A percentile compares a stretch with the other conserved stretches of the same genome.
Conservation (phyloP, 1,284 basidiomycete genomes). For the Apiotrichum siamense region DNA sequence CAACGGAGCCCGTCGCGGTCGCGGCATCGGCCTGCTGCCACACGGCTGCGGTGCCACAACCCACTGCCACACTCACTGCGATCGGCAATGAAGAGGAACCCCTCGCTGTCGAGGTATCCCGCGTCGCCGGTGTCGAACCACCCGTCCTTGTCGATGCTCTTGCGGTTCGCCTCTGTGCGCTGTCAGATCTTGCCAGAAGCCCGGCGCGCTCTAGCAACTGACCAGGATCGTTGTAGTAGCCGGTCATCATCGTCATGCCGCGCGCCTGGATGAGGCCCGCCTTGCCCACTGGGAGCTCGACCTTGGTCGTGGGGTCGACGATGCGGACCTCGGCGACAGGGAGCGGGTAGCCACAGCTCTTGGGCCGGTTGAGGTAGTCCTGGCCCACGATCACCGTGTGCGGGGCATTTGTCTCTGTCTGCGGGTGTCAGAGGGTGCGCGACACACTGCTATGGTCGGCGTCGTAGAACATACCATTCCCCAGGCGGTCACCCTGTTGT, state of each 20-base stretch:
- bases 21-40: too few species aligned
- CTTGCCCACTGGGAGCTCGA: conserved; percentile 16
- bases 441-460: too few species aligned
- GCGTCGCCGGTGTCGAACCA: conserved; percentile 44
- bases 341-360: conserved; percentile 26
- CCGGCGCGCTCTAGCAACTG: conserved; percentile 5
- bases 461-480: too few species aligned
- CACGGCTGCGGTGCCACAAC: conserved; percentile 2
- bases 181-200: too few species aligned
- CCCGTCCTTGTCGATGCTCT: conserved; percentile 27
- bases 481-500: not conserved
- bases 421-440: too few species aligned
- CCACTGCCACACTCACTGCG: conserved; percentile 5
- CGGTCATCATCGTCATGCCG: conserved; percentile 37
- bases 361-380: conserved; percentile 28
- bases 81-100: conserved; percentile 38
- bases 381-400: conserved; percentile 29
- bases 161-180: not conserved
- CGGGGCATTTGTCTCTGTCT: conserved; percentile 41
- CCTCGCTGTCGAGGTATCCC: conserved; percentile 33
- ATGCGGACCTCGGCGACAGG: conserved; percentile 34
- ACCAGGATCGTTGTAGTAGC: conserved; percentile 26
- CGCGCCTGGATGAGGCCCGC: conserved; percentile 27
- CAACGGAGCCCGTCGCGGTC: not conserved
- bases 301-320: conserved; percentile 26